Conservation (phyloP, 106 monocot genomes). For the Dendrobium catenatum region DNA sequence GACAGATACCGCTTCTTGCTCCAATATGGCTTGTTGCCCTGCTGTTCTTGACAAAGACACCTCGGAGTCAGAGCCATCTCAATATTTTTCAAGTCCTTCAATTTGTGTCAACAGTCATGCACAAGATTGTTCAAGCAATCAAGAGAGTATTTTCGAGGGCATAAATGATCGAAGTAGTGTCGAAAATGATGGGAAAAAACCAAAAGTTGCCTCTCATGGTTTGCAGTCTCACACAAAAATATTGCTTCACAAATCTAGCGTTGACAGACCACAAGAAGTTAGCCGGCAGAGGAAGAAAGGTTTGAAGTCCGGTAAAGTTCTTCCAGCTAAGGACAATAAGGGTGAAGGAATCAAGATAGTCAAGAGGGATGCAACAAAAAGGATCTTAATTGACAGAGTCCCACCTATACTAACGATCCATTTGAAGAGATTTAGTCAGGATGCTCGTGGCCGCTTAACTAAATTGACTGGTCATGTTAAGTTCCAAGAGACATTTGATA, state of each 20-base stretch:
- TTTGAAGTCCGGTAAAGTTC: slow-evolving; percentile 2
- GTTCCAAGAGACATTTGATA: slow-evolving; percentile 73
- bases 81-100: slow-evolving; percentile 17
- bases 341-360: slow-evolving; percentile 27
- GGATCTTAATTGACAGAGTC: slow-evolving; percentile 41
- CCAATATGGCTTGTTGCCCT: slow-evolving; percentile 2
- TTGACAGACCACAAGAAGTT: slow-evolving; percentile 9
- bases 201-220: slow-evolving; percentile 11
- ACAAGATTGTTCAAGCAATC: slow-evolving; percentile 10
- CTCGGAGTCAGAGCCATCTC: slow-evolving; percentile 15
- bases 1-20: slow-evolving; percentile 1
- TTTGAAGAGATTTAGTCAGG: slow-evolving; percentile 84
- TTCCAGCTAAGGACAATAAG: slow-evolving; percentile 16
- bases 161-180: slow-evolving; percentile 11
- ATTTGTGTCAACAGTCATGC: neutral
- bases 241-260: slow-evolving; percentile 2
- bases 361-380: slow-evolving; percentile 80
- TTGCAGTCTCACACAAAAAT: slow-evolving; percentile 10
- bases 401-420: slow-evolving; percentile 77
- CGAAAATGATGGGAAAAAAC: slow-evolving; percentile 12
- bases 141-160: slow-evolving; percentile 26
- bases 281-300: slow-evolving; percentile 11
- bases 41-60: slow-evolving; percentile 17
- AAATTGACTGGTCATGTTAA: slow-evolving; percentile 74
- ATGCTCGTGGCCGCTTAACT: slow-evolving; percentile 64